A percentile compares a stretch with the other conserved stretches of the same genome.
phyloP scores from a whole-genome alignment of 2,329 filamentous ascomycete species.

The Penicillium palitans region DNA sequence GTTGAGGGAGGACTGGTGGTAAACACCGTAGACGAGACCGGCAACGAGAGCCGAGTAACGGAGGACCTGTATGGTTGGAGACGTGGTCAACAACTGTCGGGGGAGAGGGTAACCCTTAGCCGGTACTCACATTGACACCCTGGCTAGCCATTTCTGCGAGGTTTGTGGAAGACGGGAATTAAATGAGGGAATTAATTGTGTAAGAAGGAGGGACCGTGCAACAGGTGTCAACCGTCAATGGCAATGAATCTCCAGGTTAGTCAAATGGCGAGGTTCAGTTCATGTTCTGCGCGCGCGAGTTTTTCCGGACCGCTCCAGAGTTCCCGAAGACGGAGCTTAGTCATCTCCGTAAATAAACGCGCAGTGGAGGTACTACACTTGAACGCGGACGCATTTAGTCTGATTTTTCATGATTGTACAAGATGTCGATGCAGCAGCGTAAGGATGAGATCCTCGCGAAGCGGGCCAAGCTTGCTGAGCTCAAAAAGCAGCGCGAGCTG shows the following conservation, averaged over 20 bases:
- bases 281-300: slow-evolving; percentile 41
- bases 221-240: slow-evolving; percentile 42
- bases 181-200: slow-evolving; percentile 28
- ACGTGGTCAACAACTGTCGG: slow-evolving; percentile 22
- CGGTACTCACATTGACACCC: slow-evolving; percentile 63
- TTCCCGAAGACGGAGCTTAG: slow-evolving; percentile 33
- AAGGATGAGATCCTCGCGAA: slow-evolving; percentile 96
- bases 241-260: slow-evolving; percentile 35
- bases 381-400: slow-evolving; percentile 9
- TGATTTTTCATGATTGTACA: slow-evolving; percentile 12
- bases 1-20: slow-evolving; percentile 82
- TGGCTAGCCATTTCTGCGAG: slow-evolving; percentile 60
- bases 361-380: slow-evolving; percentile 4
- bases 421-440: slow-evolving; percentile 62
- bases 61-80: slow-evolving; percentile 67
- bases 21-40: slow-evolving; percentile 93
- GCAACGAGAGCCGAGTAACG: slow-evolving; percentile 92
- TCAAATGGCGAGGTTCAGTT: slow-evolving; percentile 39
- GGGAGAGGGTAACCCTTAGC: slow-evolving; percentile 17
- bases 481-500: slow-evolving; percentile 87
- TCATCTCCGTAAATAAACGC: slow-evolving; percentile 39
- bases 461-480: slow-evolving; percentile 92
- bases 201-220: slow-evolving; percentile 34
- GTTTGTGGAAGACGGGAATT: slow-evolving; percentile 45
- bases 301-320: slow-evolving; percentile 40